Base-by-base conservation (phyloP, 2,329 filamentous ascomycete species). In the Arthrobotrys sphaeroides region DNA sequence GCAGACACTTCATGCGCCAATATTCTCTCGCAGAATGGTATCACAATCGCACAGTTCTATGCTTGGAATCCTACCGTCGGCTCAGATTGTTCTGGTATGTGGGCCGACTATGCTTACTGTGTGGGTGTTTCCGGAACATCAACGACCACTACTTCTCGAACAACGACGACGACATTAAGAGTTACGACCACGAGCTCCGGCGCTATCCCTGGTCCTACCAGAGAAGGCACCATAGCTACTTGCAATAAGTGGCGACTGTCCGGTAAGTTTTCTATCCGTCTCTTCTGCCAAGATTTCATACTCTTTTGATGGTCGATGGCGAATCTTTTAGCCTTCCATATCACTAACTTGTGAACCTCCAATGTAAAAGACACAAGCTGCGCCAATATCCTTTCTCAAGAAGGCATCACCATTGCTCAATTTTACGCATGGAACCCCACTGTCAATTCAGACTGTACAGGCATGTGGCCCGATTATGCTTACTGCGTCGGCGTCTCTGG, bases 381-480 rank as follows among this genome's bases (percentile, higher is more conserved):
- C 36, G 47, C 59, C 26, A 65, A 65, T 22, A 60, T 73, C 22
- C 42, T 61, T 12, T 28, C 45, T 12, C 49, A 73, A 28, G 57
- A 57, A 9, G 59, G 51, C 36, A 64, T 73, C 42, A 73, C 68
- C 13, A 49, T 61, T 1, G 68, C 45, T 57, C 59, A 73, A 26
- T 66, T 73, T 18, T 60, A 61, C 59, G 49, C 47, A 47, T 73
- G 60, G 68, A 73, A 73, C 31, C 68, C 68, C 12, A 61, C 68
- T 3, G 60, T 73, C 40, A 65, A 49, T 7, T 43, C 53, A 36
- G 43, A 66, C n/a, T 75, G 72, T 43, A 45, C 31, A 13, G 72
- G 72, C n/a, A 60, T 75, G 45, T 75, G 64, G 64, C 49, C 53
- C 16, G 62, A 64, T 16, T 68, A 69, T 22, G 65, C 65, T 60